Evolutionary conservation across 1,284 basidiomycete species (phyloP).

Genomic region (Pseudozyma pruni): DNA sequence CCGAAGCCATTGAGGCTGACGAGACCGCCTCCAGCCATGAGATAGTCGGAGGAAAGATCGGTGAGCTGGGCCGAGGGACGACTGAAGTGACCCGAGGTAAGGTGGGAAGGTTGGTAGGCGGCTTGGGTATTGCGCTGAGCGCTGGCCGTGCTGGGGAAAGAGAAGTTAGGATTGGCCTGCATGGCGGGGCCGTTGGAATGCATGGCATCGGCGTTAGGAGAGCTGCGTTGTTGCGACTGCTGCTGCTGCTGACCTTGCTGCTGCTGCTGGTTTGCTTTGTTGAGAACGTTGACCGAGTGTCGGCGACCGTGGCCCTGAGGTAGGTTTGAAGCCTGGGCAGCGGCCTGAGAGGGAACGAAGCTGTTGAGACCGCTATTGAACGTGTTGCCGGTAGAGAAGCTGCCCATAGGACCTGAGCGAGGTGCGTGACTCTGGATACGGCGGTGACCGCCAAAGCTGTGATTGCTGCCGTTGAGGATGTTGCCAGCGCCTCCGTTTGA

Average conservation of each 20-base stretch:
- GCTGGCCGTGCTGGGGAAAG: slow-evolving; percentile 51
- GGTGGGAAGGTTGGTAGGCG: slow-evolving; percentile 33
- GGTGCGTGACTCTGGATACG: slow-evolving; percentile 81
- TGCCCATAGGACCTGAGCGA: slow-evolving; percentile 76
- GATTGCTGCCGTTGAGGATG: slow-evolving; percentile 22
- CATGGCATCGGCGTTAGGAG: slow-evolving; percentile 29
- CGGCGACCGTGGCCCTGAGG: slow-evolving; percentile 85
- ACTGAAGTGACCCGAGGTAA: slow-evolving; percentile 48
- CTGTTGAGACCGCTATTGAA: slow-evolving; percentile 28
- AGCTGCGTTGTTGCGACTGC: slow-evolving; percentile 55
- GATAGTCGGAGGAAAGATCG: slow-evolving; percentile 62
- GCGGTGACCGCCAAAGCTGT: slow-evolving; percentile 73
- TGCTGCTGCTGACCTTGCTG: slow-evolving; percentile 35
- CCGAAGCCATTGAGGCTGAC: slow-evolving; percentile 55
- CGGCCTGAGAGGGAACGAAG: slow-evolving; percentile 29
- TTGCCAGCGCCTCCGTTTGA: slow-evolving; percentile 8
- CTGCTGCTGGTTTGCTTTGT: slow-evolving; percentile 65
- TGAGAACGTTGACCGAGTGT: slow-evolving; percentile 87
- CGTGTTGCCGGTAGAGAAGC: slow-evolving; percentile 62
- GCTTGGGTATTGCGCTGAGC: slow-evolving; percentile 32
- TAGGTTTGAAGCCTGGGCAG: slow-evolving; percentile 21
- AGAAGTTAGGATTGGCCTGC: slow-evolving; percentile 56
- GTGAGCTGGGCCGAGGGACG: slow-evolving; percentile 64
- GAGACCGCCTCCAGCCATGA: slow-evolving; percentile 65
- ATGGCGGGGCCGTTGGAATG: slow-evolving; percentile 34